Evolutionary conservation across 2,329 filamentous ascomycete species (phyloP).

Genomic region (Claviceps pusilla): DNA sequence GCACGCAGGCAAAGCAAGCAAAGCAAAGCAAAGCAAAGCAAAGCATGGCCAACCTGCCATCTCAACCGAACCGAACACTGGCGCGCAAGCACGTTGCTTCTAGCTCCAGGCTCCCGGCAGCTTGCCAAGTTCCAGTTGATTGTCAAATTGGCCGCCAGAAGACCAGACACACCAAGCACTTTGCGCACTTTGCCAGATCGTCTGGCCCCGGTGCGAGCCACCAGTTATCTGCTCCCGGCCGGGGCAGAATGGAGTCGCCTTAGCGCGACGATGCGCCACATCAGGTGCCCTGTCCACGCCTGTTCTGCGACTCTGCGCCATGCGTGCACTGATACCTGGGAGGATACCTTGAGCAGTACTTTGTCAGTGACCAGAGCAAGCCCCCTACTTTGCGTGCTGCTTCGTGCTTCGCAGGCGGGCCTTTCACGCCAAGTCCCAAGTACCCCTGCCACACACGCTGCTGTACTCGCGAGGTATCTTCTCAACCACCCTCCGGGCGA

Average conservation of each 20-base stretch:
- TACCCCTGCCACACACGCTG: not conserved
- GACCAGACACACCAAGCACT: too few species aligned
- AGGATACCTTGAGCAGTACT: not conserved
- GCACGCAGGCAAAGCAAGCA: not conserved
- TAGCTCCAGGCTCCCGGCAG: not conserved
- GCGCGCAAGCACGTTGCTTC: not conserved
- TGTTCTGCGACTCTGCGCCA: not conserved
- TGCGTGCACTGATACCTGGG: not conserved
- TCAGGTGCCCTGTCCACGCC: slow-evolving; percentile 1
- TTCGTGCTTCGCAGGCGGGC: not conserved
- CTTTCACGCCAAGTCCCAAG: not conserved
- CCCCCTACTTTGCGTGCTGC: not conserved
- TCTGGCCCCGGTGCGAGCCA: not conserved
- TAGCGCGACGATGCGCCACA: slow-evolving; percentile 10
- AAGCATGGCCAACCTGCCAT: not conserved
- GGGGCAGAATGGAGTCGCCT: not conserved
- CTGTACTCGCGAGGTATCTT: slow-evolving; percentile 1
- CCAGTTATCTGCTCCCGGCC: slow-evolving; percentile 4
- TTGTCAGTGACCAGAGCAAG: not conserved
- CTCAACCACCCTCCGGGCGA: not conserved
- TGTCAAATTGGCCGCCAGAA: not conserved
- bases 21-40: too few species aligned
- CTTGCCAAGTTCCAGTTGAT: too few species aligned
- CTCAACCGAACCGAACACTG: not conserved
- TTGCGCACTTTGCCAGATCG: not conserved